phyloP scores from a whole-genome alignment of 1,139 yeast species.

The Diutina ranongensis region DNA sequence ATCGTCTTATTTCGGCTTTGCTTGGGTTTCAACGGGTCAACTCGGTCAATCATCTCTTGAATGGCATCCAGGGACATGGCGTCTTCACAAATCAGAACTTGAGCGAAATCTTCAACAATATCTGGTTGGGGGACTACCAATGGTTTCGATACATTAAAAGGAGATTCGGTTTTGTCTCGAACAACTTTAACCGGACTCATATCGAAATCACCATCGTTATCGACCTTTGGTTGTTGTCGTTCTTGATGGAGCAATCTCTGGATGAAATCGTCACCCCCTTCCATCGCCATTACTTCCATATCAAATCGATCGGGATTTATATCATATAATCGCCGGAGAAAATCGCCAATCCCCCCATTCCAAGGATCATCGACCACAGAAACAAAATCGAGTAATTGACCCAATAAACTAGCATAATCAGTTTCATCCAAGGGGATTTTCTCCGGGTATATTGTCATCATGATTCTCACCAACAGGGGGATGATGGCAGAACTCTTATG shows the following conservation, averaged over 20 bases:
- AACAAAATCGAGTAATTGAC: conserved; percentile 23
- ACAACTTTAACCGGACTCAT: conserved; percentile 1
- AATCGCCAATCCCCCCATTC: conserved; percentile 14
- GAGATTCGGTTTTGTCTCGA: background rate
- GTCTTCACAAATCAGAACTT: conserved; percentile 20
- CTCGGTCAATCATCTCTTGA: conserved; percentile 26
- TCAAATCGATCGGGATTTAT: conserved; percentile 15
- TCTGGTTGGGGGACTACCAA: no score
- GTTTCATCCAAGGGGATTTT: conserved; percentile 25
- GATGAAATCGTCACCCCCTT: background rate
- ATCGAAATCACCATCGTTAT: background rate
- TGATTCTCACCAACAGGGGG: conserved; percentile 16
- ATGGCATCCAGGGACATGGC: conserved; percentile 10
- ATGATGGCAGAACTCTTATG: conserved; percentile 12
- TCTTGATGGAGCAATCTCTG: background rate
- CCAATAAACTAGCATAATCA: conserved; percentile 18
- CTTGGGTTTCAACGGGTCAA: conserved; percentile 29
- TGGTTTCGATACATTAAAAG: no score
- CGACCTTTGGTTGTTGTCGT: background rate
- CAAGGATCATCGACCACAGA: conserved; percentile 22
- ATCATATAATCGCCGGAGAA: conserved; percentile 20
- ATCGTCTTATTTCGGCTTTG: conserved; percentile 26
- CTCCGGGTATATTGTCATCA: conserved; percentile 18
- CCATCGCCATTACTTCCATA: background rate
- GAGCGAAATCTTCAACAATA: conserved; percentile 28